Conservation (phyloP, 148 eudicot species). For the Cornus controversa region DNA sequence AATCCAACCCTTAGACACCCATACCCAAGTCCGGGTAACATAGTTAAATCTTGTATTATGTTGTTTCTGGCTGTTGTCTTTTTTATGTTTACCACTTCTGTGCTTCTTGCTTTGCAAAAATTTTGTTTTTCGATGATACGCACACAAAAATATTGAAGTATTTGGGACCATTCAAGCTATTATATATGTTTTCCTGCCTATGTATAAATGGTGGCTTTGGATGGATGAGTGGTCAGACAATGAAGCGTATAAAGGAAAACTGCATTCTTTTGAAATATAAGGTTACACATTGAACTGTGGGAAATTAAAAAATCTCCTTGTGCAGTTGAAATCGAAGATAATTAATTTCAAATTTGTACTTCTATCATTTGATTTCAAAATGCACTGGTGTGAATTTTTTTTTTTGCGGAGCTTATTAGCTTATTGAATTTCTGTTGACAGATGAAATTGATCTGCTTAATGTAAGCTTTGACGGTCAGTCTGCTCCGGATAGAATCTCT, state of each 20-base stretch:
- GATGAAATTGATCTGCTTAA: constrained; percentile 93
- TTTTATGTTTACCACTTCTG: neutral
- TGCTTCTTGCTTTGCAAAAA: neutral
- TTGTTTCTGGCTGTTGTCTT: neutral
- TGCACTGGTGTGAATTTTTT: neutral
- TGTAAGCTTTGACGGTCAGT: constrained; percentile 79
- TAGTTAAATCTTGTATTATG: neutral
- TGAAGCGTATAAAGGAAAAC: neutral
- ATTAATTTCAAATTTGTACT: neutral
- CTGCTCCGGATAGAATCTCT: constrained; percentile 97
- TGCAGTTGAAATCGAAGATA: neutral
- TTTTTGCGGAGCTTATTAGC: neutral
- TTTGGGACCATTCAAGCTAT: neutral
- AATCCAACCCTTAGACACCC: too few relatives aligned
- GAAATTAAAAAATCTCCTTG: neutral
- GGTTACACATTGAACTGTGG: neutral
- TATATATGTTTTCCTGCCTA: neutral
- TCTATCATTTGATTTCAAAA: neutral
- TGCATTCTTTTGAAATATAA: neutral
- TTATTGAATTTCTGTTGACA: constrained; percentile 20
- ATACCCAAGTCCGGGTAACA: too few relatives aligned
- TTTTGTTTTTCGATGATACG: too few relatives aligned
- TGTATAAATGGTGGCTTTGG: neutral
- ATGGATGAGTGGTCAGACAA: neutral
- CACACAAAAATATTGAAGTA: neutral